These are phyloP conservation scores for Fraxinus cuspidata DNA, from an alignment of 257 asterid genomes.

Conservation along the genomic window DNA sequence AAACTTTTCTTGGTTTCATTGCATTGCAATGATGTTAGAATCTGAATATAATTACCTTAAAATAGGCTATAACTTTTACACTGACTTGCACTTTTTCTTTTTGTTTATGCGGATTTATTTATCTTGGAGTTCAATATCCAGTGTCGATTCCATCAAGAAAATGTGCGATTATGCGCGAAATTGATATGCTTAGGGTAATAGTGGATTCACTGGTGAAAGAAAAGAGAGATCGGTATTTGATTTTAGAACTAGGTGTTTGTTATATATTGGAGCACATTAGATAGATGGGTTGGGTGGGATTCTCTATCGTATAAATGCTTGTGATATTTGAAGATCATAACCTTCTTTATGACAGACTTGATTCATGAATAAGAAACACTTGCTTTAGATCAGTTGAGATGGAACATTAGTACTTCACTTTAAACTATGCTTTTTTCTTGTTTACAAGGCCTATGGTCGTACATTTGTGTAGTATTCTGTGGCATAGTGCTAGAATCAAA, in stretches of 20 bases:
- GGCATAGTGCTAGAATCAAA: too few relatives aligned
- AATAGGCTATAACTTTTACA: too few relatives aligned
- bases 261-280: background rate
- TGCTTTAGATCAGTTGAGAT: too few relatives aligned
- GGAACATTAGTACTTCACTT: background rate
- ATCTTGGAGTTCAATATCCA: background rate
- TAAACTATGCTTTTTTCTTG: background rate
- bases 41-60: background rate
- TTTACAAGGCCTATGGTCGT: background rate
- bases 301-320: background rate
- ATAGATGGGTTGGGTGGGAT: background rate
- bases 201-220: background rate
- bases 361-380: background rate
- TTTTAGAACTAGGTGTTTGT: background rate
- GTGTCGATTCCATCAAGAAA: background rate
- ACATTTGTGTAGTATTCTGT: too few relatives aligned
- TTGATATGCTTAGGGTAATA: background rate
- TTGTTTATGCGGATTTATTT: background rate
- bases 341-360: background rate
- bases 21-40: background rate
- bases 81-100: background rate
- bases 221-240: background rate
- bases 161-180: background rate
- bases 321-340: background rate
- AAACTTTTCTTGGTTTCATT: background rate